Base-by-base conservation (phyloP, 1,284 basidiomycete genomes). In the Kwoniella shivajii region DNA sequence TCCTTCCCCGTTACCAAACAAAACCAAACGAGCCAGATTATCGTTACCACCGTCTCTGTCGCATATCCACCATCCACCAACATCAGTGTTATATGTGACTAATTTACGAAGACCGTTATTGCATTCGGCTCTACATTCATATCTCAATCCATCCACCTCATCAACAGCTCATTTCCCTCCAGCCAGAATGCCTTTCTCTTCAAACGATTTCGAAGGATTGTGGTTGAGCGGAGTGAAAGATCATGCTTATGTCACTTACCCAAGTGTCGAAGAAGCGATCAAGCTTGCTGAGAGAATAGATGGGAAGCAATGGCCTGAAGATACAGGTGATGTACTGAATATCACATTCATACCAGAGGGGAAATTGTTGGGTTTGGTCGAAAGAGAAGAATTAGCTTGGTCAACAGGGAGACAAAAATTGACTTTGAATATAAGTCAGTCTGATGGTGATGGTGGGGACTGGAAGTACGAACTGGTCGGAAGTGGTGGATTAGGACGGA, bases 181-280 rank as follows among this genome's bases (percentile, higher is more conserved):
- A 1, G 53, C 65, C 10, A 48, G 53, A n/a, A 38, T 46, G 5
- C 73, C 73, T 5, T 74, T 74, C 51, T 57, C 61, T 1, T 51
- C 54, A 0, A 34, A 59, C 0, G 64, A 66, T n/a, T 56, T 54
- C n/a, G 69, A 70, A 1, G 72, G 71, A 5, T 47, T 76, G 20
- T 78, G 76, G 76, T 55, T 78, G 2, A 66, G 64, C 4, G 75
- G 74, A 11, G 64, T 78, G 33, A 78, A 78, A 59, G 65, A 67
- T 29, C 76, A 78, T 58, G 73, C 72, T 1, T 78, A 76, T 44
- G 74, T 66, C 2, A 64, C 63, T 0, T 77, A 64, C 65, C 38
- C 51, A 3, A 53, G 54, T 4, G 43, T 63, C 0, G 49, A 60
- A 3, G 57, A 58, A 10, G 72, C 70, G 5, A 31, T 71, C 3